These are phyloP conservation scores for Solanum bulbocastanum DNA, from an alignment of 257 asterid species.

Conservation along the genomic window DNA sequence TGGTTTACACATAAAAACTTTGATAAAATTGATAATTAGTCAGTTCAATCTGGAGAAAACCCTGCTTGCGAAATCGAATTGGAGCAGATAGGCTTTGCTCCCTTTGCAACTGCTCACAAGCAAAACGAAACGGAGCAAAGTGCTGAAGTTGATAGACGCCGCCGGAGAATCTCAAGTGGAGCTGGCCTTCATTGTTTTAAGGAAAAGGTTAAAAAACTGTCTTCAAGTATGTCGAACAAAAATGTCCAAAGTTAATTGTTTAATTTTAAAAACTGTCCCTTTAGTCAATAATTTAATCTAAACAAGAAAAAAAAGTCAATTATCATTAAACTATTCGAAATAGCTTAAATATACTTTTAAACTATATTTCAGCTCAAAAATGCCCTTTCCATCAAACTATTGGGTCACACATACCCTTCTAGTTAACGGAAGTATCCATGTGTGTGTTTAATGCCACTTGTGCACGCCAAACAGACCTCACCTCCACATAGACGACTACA, in stretches of 20 bases:
- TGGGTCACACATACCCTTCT: no score
- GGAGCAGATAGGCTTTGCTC: background rate
- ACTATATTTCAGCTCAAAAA: no score
- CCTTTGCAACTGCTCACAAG: background rate
- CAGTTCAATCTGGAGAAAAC: background rate
- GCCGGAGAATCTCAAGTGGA: conserved; percentile 34
- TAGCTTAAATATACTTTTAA: no score
- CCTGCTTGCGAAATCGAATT: background rate
- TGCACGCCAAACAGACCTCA: no score
- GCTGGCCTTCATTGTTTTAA: conserved; percentile 8
- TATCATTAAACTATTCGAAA: no score
- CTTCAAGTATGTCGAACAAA: background rate
- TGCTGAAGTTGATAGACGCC: conserved; percentile 1
- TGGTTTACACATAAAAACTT: background rate
- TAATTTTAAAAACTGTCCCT: no score
- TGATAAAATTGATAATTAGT: background rate
- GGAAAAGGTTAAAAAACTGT: background rate
- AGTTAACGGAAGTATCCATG: no score
- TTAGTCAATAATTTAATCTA: no score
- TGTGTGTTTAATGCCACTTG: no score
- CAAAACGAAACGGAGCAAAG: background rate
- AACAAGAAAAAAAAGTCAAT: no score
- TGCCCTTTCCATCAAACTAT: no score
- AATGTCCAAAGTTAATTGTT: background rate
- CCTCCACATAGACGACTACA: no score